These are phyloP conservation scores for Exophiala lecanii-corni DNA, from an alignment of 2,329 filamentous ascomycete genomes.

Conservation along the genomic window DNA sequence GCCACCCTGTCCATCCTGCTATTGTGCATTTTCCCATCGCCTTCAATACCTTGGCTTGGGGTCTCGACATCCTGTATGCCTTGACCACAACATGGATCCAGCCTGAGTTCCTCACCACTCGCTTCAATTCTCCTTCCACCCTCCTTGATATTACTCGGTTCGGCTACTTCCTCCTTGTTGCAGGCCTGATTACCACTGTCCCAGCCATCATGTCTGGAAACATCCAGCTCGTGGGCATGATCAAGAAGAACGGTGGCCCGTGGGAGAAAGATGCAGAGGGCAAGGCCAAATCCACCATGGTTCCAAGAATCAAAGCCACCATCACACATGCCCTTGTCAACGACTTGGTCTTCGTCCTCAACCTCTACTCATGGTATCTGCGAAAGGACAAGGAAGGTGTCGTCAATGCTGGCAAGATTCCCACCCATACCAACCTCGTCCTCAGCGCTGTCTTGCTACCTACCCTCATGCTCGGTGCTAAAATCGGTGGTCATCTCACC, in stretches of 20 bases:
- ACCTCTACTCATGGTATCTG: constrained; percentile 26
- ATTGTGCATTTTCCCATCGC: constrained; percentile 28
- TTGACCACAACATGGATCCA: constrained; percentile 22
- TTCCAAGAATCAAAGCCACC: constrained; percentile 26
- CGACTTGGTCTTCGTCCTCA: constrained; percentile 24
- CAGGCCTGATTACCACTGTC: constrained; percentile 24
- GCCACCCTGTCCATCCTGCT: constrained; percentile 24
- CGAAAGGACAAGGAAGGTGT: constrained; percentile 24
- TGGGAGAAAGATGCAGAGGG: constrained; percentile 26
- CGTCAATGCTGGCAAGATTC: constrained; percentile 21
- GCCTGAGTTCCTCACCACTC: constrained; percentile 25
- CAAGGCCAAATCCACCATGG: constrained; percentile 27
- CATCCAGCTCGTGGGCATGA: constrained; percentile 26
- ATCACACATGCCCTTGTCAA: constrained; percentile 27
- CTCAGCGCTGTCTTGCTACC: constrained; percentile 22
- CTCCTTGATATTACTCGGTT: constrained; percentile 26
- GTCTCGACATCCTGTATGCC: constrained; percentile 26
- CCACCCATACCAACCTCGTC: constrained; percentile 22
- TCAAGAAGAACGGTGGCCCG: constrained; percentile 27
- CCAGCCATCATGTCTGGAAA: constrained; percentile 28
- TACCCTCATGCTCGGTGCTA: constrained; percentile 17
- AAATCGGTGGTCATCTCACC: constrained; percentile 24
- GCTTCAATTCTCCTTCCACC: constrained; percentile 21
- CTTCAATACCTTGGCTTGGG: constrained; percentile 27
- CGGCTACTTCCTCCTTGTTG: constrained; percentile 26